Conservation (phyloP, 1,284 basidiomycete species). For the Fomitopsis pinicola region DNA sequence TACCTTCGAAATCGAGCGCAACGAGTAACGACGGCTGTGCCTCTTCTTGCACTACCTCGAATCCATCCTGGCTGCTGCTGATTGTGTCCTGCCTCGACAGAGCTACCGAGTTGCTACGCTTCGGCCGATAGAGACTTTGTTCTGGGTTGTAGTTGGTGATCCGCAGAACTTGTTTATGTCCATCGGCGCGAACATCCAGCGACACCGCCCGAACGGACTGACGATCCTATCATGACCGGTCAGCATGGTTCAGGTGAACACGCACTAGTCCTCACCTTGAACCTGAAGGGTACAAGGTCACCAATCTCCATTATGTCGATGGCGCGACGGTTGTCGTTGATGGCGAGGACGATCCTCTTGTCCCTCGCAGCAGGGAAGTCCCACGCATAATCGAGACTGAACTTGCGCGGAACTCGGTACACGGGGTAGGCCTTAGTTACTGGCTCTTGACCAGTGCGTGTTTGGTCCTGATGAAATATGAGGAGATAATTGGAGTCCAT, state of each 20-base stretch:
- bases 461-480: constrained; percentile 41
- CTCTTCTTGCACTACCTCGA: constrained; percentile 86
- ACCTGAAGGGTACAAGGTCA: constrained; percentile 86
- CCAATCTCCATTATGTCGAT: constrained; percentile 98
- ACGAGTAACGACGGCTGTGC: constrained; percentile 68
- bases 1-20: constrained; percentile 81
- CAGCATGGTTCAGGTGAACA: constrained; percentile 5
- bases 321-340: constrained; percentile 64
- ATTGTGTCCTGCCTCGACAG: constrained; percentile 69
- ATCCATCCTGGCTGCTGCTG: constrained; percentile 68
- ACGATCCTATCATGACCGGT: constrained; percentile 35
- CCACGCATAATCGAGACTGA: constrained; percentile 82
- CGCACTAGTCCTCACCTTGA: constrained; percentile 48
- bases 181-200: constrained; percentile 91
- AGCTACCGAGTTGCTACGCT: constrained; percentile 47
- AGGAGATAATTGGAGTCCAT: not conserved
- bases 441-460: constrained; percentile 35
- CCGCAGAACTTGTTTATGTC: constrained; percentile 80
- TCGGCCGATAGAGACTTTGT: constrained; percentile 86
- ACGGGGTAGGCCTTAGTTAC: constrained; percentile 31
- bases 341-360: constrained; percentile 75
- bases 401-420: constrained; percentile 61
- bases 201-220: constrained; percentile 67
- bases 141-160: constrained; percentile 89
- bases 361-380: constrained; percentile 85